Evolutionary conservation across 257 asterid genomes (phyloP), one percentile per base, ranked within the genome.

Genomic region (Ballota nigra): DNA sequence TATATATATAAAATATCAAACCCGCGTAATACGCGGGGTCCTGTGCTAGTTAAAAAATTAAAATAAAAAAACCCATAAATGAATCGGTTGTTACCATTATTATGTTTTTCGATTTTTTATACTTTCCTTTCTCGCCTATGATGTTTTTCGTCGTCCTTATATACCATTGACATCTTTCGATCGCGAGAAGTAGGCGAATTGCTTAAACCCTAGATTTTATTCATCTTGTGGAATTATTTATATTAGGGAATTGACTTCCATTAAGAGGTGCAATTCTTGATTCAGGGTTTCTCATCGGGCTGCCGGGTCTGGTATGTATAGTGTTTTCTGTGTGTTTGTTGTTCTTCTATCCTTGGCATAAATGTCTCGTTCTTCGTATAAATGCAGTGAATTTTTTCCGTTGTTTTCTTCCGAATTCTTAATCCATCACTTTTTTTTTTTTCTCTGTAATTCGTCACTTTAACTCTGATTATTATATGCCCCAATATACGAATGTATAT

Each of bases 261-360:
- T 70, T 58, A 64, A 33, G n/a, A n/a, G 78, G 80, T 77, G 26
- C 22, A 34, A 8, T 49, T 63, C 57, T 66, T 29, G 36, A 55
- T 58, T 55, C 70, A 67, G 82, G 80, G 75, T 66, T 81, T 69
- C 49, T 63, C 49, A 10, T 20, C 24, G 40, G 70, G 4, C 22
- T 47, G 51, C 12, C 19, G 13, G 19, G 28, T 51, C 66, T 56
- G 11, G 16, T 43, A 43, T 43, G 59, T 19, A 0, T 20, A 20
- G 15, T 33, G 22, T 20, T 55, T 36, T 57, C 18, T 43, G 6
- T 0, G 2, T 12, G 15, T 31, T 8, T 62, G 28, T 33, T 57
- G 47, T 24, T 56, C 47, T 51, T 47, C 40, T 45, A 24, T 13
- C 1, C 63, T 33, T 19, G 4, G 63, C 11, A 29, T 28, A 16